Evolutionary conservation across 805 yeast species (phyloP), one percentile per base, ranked within the genome.

Genomic region (Saccharomycopsis oosterbeekiorum): DNA sequence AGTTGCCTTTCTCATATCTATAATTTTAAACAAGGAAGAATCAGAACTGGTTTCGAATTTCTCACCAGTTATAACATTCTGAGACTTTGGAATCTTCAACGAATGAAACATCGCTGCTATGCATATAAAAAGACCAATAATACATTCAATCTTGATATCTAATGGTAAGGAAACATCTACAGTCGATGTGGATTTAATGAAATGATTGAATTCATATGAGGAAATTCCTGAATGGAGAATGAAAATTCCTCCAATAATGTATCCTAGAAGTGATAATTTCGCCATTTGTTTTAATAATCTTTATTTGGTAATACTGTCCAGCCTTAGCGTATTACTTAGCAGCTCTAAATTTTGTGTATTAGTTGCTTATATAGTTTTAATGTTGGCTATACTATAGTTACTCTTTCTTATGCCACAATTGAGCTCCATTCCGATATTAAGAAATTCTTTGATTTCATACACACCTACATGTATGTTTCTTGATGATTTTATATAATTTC

Each of bases 211-310:
- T 66, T 82, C 84, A 64, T 77, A 79, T 1, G 85, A 76, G 6
- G 85, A 82, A 65, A 80, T 81, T 0, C 79, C 83, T 1, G 84
- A 77, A 67, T 83, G 85, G 1, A 75, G 57, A 42, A 82, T 71
- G 4, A 64, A 55, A 3, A 67, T 14, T 0, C 61, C 29, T 4
- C 65, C 66, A 24, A 62, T 19, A 15, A 62, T 41, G 21, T 64
- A 64, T 6, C 55, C 41, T 4, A 58, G 11, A 40, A 47, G 26
- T 24, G 34, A 47, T 26, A 47, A 47, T 47, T 21, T 21, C 4
- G 24, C 2, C 53, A 47, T 47, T 11, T 4, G n/a, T 47, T 47
- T 21, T 6, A 29, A 4, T 29, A 29, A 6, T 29, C 34, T 29
- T 29, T 29, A 29, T 29, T 29, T 29, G 6, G 3, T 29, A 29